Percentiles rank a stretch among this genome's conserved stretches.
phyloP scores from a whole-genome alignment of 495 filamentous ascomycete species.

The Pseudomonodictys pantanalensis region DNA sequence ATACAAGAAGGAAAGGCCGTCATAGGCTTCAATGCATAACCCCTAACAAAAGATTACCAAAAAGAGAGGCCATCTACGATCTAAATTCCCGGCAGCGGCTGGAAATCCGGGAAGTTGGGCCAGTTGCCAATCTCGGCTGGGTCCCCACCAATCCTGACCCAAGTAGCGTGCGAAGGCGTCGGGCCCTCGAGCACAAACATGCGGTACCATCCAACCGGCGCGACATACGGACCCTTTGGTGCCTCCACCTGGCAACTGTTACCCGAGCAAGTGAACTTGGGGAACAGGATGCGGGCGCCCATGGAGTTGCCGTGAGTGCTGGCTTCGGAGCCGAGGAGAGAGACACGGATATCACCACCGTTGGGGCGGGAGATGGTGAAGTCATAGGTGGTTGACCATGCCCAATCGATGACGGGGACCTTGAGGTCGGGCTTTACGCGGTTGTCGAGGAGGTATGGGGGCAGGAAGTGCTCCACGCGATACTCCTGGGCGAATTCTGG shows the following conservation, averaged over 20 bases:
- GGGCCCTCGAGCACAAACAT: conserved; percentile 54
- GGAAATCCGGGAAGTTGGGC: conserved; percentile 51
- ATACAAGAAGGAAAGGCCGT: background rate
- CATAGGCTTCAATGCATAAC: background rate
- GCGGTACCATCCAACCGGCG: conserved; percentile 61
- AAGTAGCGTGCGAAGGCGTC: conserved; percentile 54
- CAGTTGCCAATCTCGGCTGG: conserved; percentile 58
- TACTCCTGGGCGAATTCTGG: conserved; percentile 57
- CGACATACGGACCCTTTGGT: conserved; percentile 52
- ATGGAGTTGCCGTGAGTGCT: conserved; percentile 64
- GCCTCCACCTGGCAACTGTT: conserved; percentile 53
- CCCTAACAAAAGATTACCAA: background rate
- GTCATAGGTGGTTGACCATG: conserved; percentile 50
- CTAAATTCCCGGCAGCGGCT: background rate
- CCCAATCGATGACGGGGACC: conserved; percentile 42
- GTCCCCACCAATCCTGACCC: conserved; percentile 63
- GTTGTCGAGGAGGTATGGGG: conserved; percentile 58
- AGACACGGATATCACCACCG: conserved; percentile 40
- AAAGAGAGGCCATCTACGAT: background rate
- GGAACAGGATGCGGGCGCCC: conserved; percentile 61
- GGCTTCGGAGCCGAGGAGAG: conserved; percentile 56
- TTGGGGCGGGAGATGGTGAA: conserved; percentile 42
- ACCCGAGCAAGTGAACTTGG: conserved; percentile 49
- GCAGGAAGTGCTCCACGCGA: conserved; percentile 63
- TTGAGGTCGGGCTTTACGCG: conserved; percentile 50